Conservation (phyloP, 2,329 filamentous ascomycete species). For the Anisogramma anomala region DNA sequence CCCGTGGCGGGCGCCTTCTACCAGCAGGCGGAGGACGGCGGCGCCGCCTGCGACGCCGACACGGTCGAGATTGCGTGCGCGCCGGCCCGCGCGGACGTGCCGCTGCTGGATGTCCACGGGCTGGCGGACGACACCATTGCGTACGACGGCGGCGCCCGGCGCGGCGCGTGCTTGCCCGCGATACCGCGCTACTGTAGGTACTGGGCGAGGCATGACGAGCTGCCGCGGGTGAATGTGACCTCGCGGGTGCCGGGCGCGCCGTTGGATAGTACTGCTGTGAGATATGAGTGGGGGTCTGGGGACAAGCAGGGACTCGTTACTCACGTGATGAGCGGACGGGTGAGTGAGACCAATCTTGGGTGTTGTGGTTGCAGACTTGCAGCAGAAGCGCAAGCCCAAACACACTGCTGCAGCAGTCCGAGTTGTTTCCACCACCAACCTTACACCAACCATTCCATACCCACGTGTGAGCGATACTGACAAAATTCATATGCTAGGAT, state of each 20-base stretch:
- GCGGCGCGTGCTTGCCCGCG: constrained; percentile 31
- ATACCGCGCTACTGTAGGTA: constrained; percentile 28
- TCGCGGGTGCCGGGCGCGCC: constrained; percentile 7
- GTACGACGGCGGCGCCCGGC: constrained; percentile 30
- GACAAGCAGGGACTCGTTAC: constrained; percentile 18
- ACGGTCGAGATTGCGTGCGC: constrained; percentile 24
- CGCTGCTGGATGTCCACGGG: constrained; percentile 41
- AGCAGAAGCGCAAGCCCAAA: too few species aligned
- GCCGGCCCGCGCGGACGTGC: constrained; percentile 25
- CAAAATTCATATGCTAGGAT: constrained; percentile 2
- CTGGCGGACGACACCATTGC: constrained; percentile 33
- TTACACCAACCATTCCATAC: background rate
- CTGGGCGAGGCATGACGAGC: constrained; percentile 27
- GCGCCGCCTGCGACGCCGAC: constrained; percentile 8
- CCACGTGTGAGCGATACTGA: constrained; percentile 1
- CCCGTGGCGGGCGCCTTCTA: constrained; percentile 32
- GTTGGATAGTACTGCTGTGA: constrained; percentile 17
- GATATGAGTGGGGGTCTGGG: constrained; percentile 24
- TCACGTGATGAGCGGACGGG: constrained; percentile 25
- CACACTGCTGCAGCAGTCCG: background rate
- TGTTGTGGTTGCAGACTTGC: background rate
- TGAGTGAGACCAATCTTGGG: background rate
- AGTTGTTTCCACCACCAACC: background rate
- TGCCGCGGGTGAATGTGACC: constrained; percentile 9
- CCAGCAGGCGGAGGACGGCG: constrained; percentile 19